Evolutionary conservation across 1,139 yeast genomes (phyloP).

Genomic region (Saccharomyces hybrid): DNA sequence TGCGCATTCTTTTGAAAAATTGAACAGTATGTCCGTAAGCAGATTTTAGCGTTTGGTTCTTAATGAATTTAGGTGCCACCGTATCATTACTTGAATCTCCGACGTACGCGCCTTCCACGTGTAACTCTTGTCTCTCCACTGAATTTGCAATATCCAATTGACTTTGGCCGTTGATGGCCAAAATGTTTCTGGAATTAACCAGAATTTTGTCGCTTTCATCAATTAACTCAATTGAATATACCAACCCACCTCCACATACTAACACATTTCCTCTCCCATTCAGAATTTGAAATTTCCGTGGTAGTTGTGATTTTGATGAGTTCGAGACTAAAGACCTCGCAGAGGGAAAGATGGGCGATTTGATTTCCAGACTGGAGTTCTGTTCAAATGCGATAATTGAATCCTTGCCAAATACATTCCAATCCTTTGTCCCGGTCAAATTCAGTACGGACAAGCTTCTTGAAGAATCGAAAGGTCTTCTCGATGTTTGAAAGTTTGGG

Average conservation of each 20-base stretch:
- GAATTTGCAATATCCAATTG: slow-evolving; percentile 23
- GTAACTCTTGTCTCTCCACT: slow-evolving; percentile 4
- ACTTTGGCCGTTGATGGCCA: slow-evolving; percentile 27
- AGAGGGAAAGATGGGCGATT: slow-evolving; percentile 11
- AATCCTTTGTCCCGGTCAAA: slow-evolving; percentile 28
- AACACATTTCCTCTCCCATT: slow-evolving; percentile 31
- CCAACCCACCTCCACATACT: slow-evolving; percentile 29
- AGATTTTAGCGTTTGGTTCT: slow-evolving; percentile 9
- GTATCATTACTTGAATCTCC: neutral
- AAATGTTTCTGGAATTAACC: slow-evolving; percentile 25
- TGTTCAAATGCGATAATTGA: slow-evolving; percentile 27
- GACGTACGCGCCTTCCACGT: neutral
- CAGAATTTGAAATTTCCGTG: slow-evolving; percentile 17
- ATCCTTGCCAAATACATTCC: slow-evolving; percentile 29
- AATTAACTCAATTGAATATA: slow-evolving; percentile 25
- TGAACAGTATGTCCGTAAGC: slow-evolving; percentile 9
- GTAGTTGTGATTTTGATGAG: slow-evolving; percentile 7
- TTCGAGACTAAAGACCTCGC: slow-evolving; percentile 7
- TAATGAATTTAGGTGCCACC: neutral
- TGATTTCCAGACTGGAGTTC: slow-evolving; percentile 25
- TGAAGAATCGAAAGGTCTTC: slow-evolving; percentile 8
- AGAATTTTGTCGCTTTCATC: slow-evolving; percentile 24
- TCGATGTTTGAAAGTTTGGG: slow-evolving; percentile 11
- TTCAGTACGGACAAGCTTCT: slow-evolving; percentile 24
- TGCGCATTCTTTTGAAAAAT: slow-evolving; percentile 10